phyloP scores from a whole-genome alignment of 495 filamentous ascomycete genomes.

The Penicillium paxilli region DNA sequence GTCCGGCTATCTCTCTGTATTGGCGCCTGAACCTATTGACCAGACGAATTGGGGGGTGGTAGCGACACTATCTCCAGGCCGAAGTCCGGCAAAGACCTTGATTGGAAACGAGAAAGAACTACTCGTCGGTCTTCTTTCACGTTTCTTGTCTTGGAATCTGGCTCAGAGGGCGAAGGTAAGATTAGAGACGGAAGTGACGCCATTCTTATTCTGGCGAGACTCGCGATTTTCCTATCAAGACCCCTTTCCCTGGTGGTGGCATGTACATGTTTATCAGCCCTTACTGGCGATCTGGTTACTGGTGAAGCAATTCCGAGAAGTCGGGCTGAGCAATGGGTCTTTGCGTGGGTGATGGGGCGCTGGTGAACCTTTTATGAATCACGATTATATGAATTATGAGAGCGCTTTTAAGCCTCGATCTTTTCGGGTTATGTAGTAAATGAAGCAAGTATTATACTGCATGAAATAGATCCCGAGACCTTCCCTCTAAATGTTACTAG shows the following conservation, averaged over 20 bases:
- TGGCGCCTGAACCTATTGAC: slow-evolving; percentile 23
- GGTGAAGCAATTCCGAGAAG: slow-evolving; percentile 21
- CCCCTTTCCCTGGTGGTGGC: slow-evolving; percentile 51
- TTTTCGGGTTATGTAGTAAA: too few species aligned
- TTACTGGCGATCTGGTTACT: slow-evolving; percentile 31
- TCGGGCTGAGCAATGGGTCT: slow-evolving; percentile 7
- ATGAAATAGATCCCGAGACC: too few species aligned
- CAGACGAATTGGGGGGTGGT: slow-evolving; percentile 6
- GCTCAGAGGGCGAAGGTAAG: slow-evolving; percentile 4
- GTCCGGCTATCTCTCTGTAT: slow-evolving; percentile 35
- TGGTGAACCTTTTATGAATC: slow-evolving; percentile 1
- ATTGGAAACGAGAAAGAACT: background rate
- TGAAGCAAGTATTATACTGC: too few species aligned
- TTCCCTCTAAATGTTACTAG: too few species aligned
- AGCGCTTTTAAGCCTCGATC: background rate
- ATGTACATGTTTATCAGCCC: slow-evolving; percentile 41
- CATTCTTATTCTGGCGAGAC: slow-evolving; percentile 36
- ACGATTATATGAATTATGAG: slow-evolving; percentile 9
- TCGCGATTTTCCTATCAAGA: slow-evolving; percentile 34
- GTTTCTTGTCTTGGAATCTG: slow-evolving; percentile 11
- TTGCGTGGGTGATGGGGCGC: background rate
- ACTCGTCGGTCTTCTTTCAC: slow-evolving; percentile 1
- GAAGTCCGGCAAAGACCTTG: background rate
- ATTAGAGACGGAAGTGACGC: slow-evolving; percentile 8
- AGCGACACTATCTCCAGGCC: slow-evolving; percentile 13